These are phyloP conservation scores for Eucalyptus pauciflora DNA, from an alignment of 345 rosid genomes.

Conservation along the genomic window DNA sequence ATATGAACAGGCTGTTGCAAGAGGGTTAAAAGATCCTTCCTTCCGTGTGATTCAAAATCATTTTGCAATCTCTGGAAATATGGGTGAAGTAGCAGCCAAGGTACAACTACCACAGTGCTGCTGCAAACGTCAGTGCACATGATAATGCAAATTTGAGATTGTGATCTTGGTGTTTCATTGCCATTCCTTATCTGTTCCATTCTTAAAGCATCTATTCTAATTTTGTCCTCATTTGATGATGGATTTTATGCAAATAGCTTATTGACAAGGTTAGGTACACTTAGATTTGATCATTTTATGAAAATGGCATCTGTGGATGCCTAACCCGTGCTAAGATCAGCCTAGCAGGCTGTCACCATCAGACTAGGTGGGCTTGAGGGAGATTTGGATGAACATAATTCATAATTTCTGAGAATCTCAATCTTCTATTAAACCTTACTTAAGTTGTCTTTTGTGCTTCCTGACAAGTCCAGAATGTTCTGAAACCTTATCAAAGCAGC, in stretches of 20 bases:
- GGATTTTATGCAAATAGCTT: background rate
- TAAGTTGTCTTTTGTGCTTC: background rate
- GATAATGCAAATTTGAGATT: background rate
- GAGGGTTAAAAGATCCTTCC: slow-evolving; percentile 95
- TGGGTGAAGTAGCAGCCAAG: slow-evolving; percentile 97
- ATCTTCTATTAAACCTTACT: background rate
- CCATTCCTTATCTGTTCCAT: background rate
- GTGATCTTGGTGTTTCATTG: background rate
- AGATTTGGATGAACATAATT: background rate
- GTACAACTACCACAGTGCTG: slow-evolving; percentile 12
- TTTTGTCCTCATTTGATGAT: background rate
- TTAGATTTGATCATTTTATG: background rate
- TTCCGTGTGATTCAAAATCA: slow-evolving; percentile 89
- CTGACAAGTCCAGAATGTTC: background rate
- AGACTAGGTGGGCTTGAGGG: background rate
- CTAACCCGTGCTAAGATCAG: background rate
- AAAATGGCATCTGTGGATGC: background rate
- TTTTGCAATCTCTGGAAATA: slow-evolving; percentile 77
- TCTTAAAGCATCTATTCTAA: background rate
- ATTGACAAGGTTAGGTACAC: background rate
- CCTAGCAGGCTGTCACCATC: background rate
- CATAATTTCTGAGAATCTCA: background rate
- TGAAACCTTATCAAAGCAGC: background rate
- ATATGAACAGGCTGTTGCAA: slow-evolving; percentile 72
- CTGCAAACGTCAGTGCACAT: background rate